phyloP scores from a whole-genome alignment of 768 basidiomycete genomes.

The Lanmaoa pseudosensibilis region DNA sequence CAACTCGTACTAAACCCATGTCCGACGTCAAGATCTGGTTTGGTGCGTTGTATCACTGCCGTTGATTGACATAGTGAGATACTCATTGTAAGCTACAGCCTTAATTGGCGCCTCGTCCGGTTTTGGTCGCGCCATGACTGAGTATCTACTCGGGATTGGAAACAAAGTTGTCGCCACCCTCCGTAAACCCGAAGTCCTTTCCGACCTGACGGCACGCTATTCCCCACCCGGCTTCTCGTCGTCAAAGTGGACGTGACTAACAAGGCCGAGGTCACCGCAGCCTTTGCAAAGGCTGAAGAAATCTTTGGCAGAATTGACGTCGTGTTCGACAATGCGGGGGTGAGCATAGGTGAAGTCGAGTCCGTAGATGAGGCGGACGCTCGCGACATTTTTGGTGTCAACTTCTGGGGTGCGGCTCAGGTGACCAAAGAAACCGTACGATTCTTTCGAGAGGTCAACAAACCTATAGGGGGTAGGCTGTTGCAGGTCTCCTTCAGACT shows the following conservation, averaged over 20 bases:
- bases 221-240: conserved; percentile 29
- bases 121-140: conserved; percentile 37
- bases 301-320: conserved; percentile 38
- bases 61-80: not conserved
- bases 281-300: conserved; percentile 27
- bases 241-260: conserved; percentile 36
- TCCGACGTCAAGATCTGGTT: conserved; percentile 22
- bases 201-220: conserved; percentile 26
- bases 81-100: conserved; percentile 6
- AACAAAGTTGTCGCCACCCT: conserved; percentile 45
- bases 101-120: conserved; percentile 41
- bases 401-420: conserved; percentile 36
- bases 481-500: conserved; percentile 39
- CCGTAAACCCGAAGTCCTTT: conserved; percentile 37
- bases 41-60: not conserved
- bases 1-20: conserved; percentile 3
- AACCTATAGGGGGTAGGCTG: conserved; percentile 39
- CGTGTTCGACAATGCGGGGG: conserved; percentile 40
- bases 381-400: conserved; percentile 37
- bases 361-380: conserved; percentile 30
- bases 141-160: conserved; percentile 35
- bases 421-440: conserved; percentile 32
- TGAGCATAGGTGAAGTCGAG: conserved; percentile 38
- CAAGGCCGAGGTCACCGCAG: conserved; percentile 21
- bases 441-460: conserved; percentile 40